phyloP scores from a whole-genome alignment of 2,329 filamentous ascomycete genomes.

The Hypomyces perniciosus region DNA sequence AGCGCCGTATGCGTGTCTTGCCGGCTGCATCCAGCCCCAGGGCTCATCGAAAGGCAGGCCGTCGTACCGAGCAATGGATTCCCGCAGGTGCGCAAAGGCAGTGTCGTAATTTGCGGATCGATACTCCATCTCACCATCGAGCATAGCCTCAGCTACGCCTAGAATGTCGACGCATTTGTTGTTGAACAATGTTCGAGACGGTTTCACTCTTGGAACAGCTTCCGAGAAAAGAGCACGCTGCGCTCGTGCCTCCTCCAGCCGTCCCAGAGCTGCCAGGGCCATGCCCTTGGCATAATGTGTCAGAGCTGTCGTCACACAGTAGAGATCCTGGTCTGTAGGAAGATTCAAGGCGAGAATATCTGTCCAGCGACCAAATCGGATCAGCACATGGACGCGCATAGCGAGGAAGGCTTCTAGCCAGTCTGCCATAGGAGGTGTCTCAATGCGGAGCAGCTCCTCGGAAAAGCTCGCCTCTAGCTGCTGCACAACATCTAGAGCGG shows the following conservation, averaged over 20 bases:
- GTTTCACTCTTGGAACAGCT: conserved; percentile 47
- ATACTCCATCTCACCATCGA: conserved; percentile 70
- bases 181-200: conserved; percentile 47
- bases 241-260: conserved; percentile 47
- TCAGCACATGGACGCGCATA: conserved; percentile 61
- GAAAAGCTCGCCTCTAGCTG: conserved; percentile 58
- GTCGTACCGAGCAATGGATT: conserved; percentile 55
- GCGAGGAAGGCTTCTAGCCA: conserved; percentile 68
- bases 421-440: conserved; percentile 70
- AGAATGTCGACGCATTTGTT: conserved; percentile 51
- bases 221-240: conserved; percentile 46
- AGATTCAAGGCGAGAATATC: conserved; percentile 54
- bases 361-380: conserved; percentile 69
- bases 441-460: conserved; percentile 55
- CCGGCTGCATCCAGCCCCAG: conserved; percentile 76
- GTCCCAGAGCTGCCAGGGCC: conserved; percentile 54
- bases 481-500: conserved; percentile 55
- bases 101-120: conserved; percentile 50
- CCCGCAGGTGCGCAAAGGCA: conserved; percentile 55
- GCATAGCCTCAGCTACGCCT: conserved; percentile 57
- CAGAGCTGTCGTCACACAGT: conserved; percentile 64
- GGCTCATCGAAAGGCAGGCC: conserved; percentile 65
- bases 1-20: conserved; percentile 64
- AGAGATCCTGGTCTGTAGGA: conserved; percentile 54
- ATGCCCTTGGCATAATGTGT: conserved; percentile 62